Base-by-base conservation (phyloP, 345 rosid species). In the Carallia pectinifolia region DNA sequence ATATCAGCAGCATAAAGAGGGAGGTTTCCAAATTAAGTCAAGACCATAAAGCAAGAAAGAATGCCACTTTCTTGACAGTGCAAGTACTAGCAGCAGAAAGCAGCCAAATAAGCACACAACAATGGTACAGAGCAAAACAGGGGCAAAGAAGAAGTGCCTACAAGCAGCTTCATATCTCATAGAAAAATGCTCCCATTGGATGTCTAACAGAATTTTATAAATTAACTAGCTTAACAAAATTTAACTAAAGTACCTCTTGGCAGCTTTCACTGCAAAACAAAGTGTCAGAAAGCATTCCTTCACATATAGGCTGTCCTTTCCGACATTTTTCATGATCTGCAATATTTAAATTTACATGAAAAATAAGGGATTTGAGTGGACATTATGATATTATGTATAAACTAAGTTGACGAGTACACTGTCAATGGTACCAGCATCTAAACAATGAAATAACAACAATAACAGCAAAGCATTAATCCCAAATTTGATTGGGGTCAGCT, bases 241-340 rank as follows among this genome's bases (percentile, higher is more conserved):
- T 12, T 47, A 58, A 52, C 52, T 54, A 59, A 50, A 62, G 33
- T 84, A 94, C 98, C 96, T 87, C 88, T 69, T 85, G 87, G 62
- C 97, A 91, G 75, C 73, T 80, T 82, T 68, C 78, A 67, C 90
- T 74, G 67, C 98, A 94, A 77, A 89, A 88, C 87, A 89, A 86
- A 72, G 83, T 58, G 64, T 73, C 88, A 73, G 87, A 78, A 74
- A 69, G 79, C 69, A 60, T 76, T 70, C 69, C 87, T 78, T 79
- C 71, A 64, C 70, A 60, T 65, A 55, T 67, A 66, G 65, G 71
- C 72, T 50, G 70, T 70, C 70, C 85, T 66, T 80, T 63, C 82
- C 81, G 77, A 82, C 98, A 94, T 29, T 80, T 74, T 30, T 66
- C 82, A 70, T 94, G 98, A 89, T 86, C 98, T 94, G 86, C 75